Base-by-base conservation (phyloP, 2,329 filamentous ascomycete genomes). In the Didymella pinodella region DNA sequence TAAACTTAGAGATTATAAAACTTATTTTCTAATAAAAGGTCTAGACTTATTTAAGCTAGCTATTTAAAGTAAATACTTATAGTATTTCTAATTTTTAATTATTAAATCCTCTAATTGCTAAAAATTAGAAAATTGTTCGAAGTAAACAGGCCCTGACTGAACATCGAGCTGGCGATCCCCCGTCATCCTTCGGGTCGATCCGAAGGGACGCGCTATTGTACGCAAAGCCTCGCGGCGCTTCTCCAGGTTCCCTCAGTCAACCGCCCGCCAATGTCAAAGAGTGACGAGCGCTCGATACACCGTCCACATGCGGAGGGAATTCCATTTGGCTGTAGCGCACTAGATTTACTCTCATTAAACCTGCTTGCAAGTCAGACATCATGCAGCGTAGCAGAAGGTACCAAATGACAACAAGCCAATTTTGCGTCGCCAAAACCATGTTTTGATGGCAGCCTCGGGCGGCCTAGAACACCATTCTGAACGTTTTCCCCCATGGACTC, bases 221-320 rank as follows among this genome's bases (percentile, higher is more conserved):
- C 16, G 41, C 40, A 50, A 26, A 50, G 25, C 38, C 40, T 18
- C 18, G 18, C 36, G 12, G 48, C 47, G 31, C 31, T 40, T 41
- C 48, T 46, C 28, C 34, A 57, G 32, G 34, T 34, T 28, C 29
- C 40, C 31, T 40, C 47, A 25, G 53, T n/a, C 47, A 38, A 31
- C 20, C 7, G n/a, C 26, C 12, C 32, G 32, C 47, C 41, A 29
- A 16, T 41, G 22, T 22, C 22, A 22, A 22, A 3, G 22, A 22
- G 22, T 22, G 22, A 43, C 47, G 48, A 31, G 25, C 41, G 25
- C 8, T 48, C 22, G 40, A 40, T 36, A 45, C n/a, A 28, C 41
- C 20, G 29, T 36, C 36, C 48, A 52, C 36, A 48, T 57, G 44
- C 56, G 56, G 56, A 58, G 45, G 18, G 8, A 26, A 50, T 48